These are phyloP conservation scores for Anacardium occidentale DNA, from an alignment of 345 rosid genomes.

Conservation along the genomic window DNA sequence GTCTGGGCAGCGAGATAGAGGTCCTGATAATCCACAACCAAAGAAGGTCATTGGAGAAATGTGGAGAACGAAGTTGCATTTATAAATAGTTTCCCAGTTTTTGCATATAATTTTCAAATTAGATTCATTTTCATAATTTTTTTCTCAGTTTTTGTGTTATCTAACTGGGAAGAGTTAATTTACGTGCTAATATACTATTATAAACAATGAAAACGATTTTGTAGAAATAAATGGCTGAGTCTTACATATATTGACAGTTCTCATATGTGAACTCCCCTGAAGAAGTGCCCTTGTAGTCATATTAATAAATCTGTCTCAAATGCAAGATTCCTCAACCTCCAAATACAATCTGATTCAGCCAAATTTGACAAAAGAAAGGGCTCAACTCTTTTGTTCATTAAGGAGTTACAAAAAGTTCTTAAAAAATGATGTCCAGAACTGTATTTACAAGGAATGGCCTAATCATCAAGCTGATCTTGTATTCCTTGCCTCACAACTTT, in stretches of 20 bases:
- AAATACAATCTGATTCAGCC: no score
- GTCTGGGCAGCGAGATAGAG: conserved; percentile 83
- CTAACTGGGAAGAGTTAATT: no score
- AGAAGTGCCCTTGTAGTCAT: no score
- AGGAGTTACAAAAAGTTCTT: background rate
- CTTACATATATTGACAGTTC: background rate
- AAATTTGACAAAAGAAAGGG: no score
- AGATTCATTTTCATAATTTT: background rate
- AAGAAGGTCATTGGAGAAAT: conserved; percentile 65
- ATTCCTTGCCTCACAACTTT: background rate
- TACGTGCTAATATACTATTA: background rate
- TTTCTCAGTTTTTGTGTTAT: background rate
- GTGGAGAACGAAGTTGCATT: conserved; percentile 77
- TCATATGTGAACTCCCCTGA: background rate
- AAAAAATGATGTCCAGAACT: conserved; percentile 3
- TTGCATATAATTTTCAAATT: background rate
- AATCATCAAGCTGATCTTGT: background rate
- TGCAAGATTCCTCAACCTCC: no score
- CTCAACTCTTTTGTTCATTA: no score
- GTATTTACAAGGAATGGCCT: conserved; percentile 28
- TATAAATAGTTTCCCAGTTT: conserved; percentile 22
- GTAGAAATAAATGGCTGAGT: no score
- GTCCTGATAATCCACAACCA: conserved; percentile 79
- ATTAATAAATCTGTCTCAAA: no score
- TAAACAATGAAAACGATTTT: background rate